phyloP scores from a whole-genome alignment of 2,329 filamentous ascomycete genomes.

The Pseudocercospora pini-densiflorae region DNA sequence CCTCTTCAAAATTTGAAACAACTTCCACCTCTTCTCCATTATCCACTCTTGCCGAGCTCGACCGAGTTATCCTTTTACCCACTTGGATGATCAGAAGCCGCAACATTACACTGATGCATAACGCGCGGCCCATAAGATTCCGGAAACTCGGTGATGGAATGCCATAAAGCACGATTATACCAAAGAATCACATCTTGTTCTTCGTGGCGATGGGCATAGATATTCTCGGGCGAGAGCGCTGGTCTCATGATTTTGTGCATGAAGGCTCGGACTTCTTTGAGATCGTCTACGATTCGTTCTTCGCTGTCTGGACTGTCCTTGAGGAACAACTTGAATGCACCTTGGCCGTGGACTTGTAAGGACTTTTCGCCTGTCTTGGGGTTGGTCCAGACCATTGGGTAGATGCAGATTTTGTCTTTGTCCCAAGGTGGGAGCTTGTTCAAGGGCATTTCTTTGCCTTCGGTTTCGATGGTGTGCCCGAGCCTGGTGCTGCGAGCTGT shows the following conservation, averaged over 20 bases:
- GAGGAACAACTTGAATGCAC: slow-evolving; percentile 18
- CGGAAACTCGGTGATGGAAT: slow-evolving; percentile 23
- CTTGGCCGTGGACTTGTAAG: slow-evolving; percentile 23
- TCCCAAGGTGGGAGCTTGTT: slow-evolving; percentile 19
- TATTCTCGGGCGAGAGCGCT: slow-evolving; percentile 16
- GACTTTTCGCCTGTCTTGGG: slow-evolving; percentile 17
- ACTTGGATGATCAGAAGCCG: slow-evolving; percentile 15
- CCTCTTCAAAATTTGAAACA: background rate
- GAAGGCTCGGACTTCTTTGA: slow-evolving; percentile 19
- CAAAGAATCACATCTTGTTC: slow-evolving; percentile 23
- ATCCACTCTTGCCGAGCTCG: background rate
- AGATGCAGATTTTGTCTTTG: slow-evolving; percentile 19
- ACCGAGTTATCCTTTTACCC: no score
- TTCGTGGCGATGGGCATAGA: slow-evolving; percentile 20
- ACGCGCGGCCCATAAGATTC: slow-evolving; percentile 19
- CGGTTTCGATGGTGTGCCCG: slow-evolving; percentile 20
- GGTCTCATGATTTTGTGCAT: slow-evolving; percentile 25
- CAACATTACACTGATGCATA: slow-evolving; percentile 25
- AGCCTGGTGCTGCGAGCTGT: slow-evolving; percentile 21
- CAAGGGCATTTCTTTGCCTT: slow-evolving; percentile 20
- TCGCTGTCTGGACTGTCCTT: slow-evolving; percentile 14
- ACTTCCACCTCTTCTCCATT: background rate
- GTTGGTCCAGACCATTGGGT: slow-evolving; percentile 25
- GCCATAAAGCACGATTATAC: slow-evolving; percentile 23
- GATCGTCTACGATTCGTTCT: slow-evolving; percentile 16